Conservation (phyloP, 164 flowering plant genomes). For the Nymphaea thermarum region DNA sequence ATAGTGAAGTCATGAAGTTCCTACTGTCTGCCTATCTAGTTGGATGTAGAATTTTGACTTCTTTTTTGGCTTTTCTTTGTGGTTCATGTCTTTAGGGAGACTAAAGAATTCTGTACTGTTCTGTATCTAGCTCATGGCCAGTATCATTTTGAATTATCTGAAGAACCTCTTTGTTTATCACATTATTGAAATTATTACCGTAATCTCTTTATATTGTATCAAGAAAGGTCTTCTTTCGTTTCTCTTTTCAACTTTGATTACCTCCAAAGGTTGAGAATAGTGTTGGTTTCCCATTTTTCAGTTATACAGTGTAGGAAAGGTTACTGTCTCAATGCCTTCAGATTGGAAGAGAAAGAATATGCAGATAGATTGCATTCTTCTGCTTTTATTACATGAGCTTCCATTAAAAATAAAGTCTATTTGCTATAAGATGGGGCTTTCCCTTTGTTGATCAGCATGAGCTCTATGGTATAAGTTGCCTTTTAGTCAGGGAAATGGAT, state of each 20-base stretch:
- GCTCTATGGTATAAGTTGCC: neutral
- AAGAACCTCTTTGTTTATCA: too few relatives aligned
- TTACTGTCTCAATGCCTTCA: neutral
- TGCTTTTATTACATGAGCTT: neutral
- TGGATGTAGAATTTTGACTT: too few relatives aligned
- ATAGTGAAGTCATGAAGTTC: too few relatives aligned
- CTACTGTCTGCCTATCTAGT: too few relatives aligned
- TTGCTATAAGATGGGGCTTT: neutral
- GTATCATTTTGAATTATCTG: too few relatives aligned
- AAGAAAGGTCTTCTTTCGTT: neutral
- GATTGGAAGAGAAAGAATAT: neutral
- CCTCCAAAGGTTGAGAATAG: too few relatives aligned
- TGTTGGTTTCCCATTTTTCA: neutral
- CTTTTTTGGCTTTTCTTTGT: too few relatives aligned
- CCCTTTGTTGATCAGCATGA: neutral
- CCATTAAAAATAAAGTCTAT: too few relatives aligned
- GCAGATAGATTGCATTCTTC: neutral
- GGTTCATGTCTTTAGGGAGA: too few relatives aligned
- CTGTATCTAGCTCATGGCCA: too few relatives aligned
- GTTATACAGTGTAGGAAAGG: neutral
- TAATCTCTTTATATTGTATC: neutral
- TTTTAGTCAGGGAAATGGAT: slow-evolving; percentile 2
- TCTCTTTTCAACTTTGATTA: neutral
- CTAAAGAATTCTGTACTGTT: too few relatives aligned
- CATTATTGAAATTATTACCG: too few relatives aligned